Evolutionary conservation across 768 basidiomycete genomes (phyloP).

Genomic region (Trametes cingulata): DNA sequence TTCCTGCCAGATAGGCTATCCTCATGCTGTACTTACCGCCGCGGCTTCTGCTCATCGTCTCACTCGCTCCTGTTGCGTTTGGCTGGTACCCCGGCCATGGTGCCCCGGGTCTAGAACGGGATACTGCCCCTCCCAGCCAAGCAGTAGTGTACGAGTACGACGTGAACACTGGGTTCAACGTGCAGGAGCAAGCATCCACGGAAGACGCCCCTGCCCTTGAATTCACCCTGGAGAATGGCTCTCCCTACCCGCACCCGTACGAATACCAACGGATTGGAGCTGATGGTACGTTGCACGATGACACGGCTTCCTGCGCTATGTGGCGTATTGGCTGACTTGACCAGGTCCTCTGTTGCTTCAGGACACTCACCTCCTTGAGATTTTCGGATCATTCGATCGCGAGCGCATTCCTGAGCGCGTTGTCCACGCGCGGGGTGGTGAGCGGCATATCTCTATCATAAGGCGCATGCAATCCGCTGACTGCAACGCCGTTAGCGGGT

Average conservation of each 20-base stretch:
- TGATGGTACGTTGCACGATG: slow-evolving; percentile 19
- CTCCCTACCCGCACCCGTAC: slow-evolving; percentile 27
- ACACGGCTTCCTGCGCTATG: not conserved
- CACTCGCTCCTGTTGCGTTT: not conserved
- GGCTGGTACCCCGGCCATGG: slow-evolving; percentile 13
- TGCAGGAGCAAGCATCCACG: slow-evolving; percentile 22
- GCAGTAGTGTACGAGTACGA: slow-evolving; percentile 15
- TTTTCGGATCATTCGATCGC: slow-evolving; percentile 28
- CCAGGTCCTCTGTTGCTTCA: slow-evolving; percentile 28
- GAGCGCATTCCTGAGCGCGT: slow-evolving; percentile 36
- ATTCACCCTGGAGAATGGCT: slow-evolving; percentile 27
- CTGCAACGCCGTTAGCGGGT: slow-evolving; percentile 29
- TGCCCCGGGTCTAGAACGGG: slow-evolving; percentile 21
- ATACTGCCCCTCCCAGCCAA: slow-evolving; percentile 14
- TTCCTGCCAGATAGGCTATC: not conserved
- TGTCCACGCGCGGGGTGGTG: slow-evolving; percentile 38
- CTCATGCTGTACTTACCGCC: not conserved
- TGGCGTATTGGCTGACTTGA: not conserved
- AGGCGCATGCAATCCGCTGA: not conserved
- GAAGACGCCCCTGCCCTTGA: slow-evolving; percentile 23
- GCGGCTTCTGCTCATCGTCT: slow-evolving; percentile 7
- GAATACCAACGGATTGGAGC: slow-evolving; percentile 26
- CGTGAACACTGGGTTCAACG: slow-evolving; percentile 19
- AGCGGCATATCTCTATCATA: not conserved
- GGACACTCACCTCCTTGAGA: slow-evolving; percentile 27